A percentile compares a stretch with the other conserved stretches of the same genome.
phyloP scores from a whole-genome alignment of 306 rosid species.

The Comarum palustre region DNA sequence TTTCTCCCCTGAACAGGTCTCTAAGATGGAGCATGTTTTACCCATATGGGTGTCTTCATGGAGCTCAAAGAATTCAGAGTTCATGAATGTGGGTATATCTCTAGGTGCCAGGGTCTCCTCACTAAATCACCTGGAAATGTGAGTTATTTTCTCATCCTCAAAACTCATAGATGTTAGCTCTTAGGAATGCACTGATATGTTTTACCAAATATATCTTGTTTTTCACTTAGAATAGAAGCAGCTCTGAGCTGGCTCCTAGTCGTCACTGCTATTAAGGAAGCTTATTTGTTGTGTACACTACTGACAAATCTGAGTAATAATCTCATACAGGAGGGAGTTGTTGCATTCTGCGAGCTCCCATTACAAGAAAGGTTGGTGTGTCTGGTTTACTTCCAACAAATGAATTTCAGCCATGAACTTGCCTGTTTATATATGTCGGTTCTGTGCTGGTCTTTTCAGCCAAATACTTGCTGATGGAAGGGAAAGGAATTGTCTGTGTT shows the following conservation, averaged over 20 bases:
- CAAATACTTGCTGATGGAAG: conserved; percentile 83
- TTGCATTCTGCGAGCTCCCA: conserved; percentile 59
- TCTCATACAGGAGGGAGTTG: conserved; percentile 48
- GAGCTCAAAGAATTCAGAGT: conserved; percentile 48
- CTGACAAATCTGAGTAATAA: conserved; percentile 24
- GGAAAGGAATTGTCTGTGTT: conserved; percentile 50
- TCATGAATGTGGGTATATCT: conserved; percentile 38
- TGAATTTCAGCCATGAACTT: conserved; percentile 17
- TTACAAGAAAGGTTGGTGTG: conserved; percentile 55
- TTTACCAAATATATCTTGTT: background rate
- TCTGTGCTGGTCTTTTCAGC: conserved; percentile 38
- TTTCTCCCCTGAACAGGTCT: conserved; percentile 81
- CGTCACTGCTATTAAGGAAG: background rate
- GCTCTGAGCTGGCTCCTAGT: conserved; percentile 21
- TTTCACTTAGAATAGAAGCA: conserved; percentile 15
- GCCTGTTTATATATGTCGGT: conserved; percentile 17
- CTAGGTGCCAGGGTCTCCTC: conserved; percentile 78
- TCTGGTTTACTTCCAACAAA: conserved; percentile 12
- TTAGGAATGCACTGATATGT: conserved; percentile 10
- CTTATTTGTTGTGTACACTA: background rate
- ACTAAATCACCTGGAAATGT: conserved; percentile 61
- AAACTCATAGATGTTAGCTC: background rate
- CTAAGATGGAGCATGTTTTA: conserved; percentile 70
- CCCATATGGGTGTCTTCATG: conserved; percentile 47
- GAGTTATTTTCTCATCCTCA: conserved; percentile 30